phyloP scores from a whole-genome alignment of 257 asterid species.

The Capsicum baccatum region DNA sequence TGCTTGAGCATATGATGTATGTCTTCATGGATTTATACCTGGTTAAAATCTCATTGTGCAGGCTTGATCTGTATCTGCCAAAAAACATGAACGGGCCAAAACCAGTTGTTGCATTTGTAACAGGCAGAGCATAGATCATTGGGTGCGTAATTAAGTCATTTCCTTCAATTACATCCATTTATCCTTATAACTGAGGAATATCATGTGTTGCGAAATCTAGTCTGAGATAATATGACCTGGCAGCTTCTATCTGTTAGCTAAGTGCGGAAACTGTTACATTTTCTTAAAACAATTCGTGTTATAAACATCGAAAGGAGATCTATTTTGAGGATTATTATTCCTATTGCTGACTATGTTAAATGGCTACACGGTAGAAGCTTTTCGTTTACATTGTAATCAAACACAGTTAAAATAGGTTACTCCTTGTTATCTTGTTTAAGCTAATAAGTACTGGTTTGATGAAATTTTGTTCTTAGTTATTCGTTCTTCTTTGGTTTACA shows the following conservation, averaged over 20 bases:
- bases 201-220: too few relatives aligned
- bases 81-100: slow-evolving; percentile 65
- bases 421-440: slow-evolving; percentile 12
- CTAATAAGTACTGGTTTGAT: neutral
- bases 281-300: too few relatives aligned
- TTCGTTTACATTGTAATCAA: neutral
- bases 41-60: slow-evolving; percentile 38
- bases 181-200: too few relatives aligned
- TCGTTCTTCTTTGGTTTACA: slow-evolving; percentile 43
- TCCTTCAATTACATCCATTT: too few relatives aligned
- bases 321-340: too few relatives aligned
- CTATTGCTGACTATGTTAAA: too few relatives aligned
- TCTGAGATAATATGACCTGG: slow-evolving; percentile 29
- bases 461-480: slow-evolving; percentile 6
- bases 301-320: too few relatives aligned
- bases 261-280: too few relatives aligned
- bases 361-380: neutral
- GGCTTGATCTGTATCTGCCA: slow-evolving; percentile 92
- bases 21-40: slow-evolving; percentile 25
- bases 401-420: neutral
- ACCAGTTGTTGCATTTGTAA: too few relatives aligned
- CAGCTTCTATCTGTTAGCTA: neutral
- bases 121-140: too few relatives aligned
- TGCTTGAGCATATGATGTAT: neutral
- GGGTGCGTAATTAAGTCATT: too few relatives aligned